phyloP scores from a whole-genome alignment of 192 early-diverging fungal genomes.

The Glomus cerebriforme region DNA sequence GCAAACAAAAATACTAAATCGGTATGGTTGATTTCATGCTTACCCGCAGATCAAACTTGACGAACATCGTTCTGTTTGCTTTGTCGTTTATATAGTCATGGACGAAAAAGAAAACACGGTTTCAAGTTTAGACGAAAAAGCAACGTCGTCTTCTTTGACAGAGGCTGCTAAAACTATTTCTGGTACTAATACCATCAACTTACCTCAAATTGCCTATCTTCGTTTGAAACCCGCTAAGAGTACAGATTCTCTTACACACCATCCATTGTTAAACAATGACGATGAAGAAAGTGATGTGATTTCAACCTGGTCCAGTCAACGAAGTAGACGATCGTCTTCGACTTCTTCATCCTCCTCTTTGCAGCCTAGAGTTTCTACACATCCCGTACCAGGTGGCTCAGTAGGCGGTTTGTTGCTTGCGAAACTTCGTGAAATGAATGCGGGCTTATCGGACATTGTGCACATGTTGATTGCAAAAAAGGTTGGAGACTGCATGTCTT shows the following conservation, averaged over 20 bases:
- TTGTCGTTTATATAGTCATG: background rate
- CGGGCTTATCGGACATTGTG: slow-evolving; percentile 1
- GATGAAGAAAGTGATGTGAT: slow-evolving; percentile 15
- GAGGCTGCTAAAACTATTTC: background rate
- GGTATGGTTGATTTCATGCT: too few species aligned
- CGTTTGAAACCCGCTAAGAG: slow-evolving; percentile 15
- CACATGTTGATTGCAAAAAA: slow-evolving; percentile 24
- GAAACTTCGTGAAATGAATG: slow-evolving; percentile 28
- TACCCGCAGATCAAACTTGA: too few species aligned
- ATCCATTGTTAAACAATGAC: slow-evolving; percentile 15
- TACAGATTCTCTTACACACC: slow-evolving; percentile 12
- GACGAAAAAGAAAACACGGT: background rate
- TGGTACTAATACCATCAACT: background rate
- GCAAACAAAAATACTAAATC: too few species aligned
- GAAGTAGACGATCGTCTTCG: background rate
- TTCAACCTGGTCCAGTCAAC: background rate
- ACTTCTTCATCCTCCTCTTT: slow-evolving; percentile 11
- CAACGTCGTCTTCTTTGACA: background rate
- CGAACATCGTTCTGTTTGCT: background rate
- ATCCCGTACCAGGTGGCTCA: slow-evolving; percentile 19
- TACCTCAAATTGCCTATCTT: background rate
- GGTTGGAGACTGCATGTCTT: slow-evolving; percentile 19
- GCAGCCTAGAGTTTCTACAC: background rate
- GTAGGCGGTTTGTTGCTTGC: slow-evolving; percentile 6
- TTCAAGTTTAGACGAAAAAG: background rate